Evolutionary conservation across 441 rosid species (phyloP).

Genomic region (Monsonia emarginata): DNA sequence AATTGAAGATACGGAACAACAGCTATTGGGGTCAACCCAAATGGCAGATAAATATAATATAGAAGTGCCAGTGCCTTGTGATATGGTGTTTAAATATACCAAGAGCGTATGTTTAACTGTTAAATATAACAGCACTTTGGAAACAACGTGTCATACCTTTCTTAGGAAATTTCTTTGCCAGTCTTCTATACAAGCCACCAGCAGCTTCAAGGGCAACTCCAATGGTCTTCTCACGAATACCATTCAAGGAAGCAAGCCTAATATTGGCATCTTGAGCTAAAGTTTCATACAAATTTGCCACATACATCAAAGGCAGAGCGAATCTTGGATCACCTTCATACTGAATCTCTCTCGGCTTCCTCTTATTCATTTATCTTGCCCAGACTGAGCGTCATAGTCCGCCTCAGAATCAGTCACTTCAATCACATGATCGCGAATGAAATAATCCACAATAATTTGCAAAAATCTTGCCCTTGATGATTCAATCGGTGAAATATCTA

Average conservation of each 20-base stretch:
- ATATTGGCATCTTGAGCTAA: conserved; percentile 62
- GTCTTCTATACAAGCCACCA: conserved; percentile 76
- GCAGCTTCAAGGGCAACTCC: conserved; percentile 94
- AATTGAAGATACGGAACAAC: neutral
- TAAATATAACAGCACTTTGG: neutral
- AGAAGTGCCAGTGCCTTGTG: neutral
- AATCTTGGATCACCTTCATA: conserved; percentile 65
- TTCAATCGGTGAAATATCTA: conserved; percentile 85
- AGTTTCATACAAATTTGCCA: conserved; percentile 81
- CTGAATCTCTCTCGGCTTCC: conserved; percentile 60
- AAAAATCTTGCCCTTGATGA: conserved; percentile 72
- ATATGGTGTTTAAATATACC: neutral
- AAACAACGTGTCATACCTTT: conserved; percentile 40
- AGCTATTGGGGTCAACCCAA: neutral
- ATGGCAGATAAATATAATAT: neutral
- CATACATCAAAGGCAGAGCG: conserved; percentile 80
- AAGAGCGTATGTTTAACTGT: neutral
- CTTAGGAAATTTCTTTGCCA: conserved; percentile 81
- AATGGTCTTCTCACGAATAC: conserved; percentile 64
- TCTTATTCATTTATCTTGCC: conserved; percentile 50
- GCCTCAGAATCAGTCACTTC: conserved; percentile 43
- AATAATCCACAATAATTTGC: conserved; percentile 63
- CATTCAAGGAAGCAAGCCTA: conserved; percentile 64
- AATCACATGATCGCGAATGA: conserved; percentile 52
- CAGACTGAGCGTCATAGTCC: conserved; percentile 37